Evolutionary conservation across 345 rosid genomes (phyloP), one percentile per base, ranked within the genome.

Genomic region (Eucalyptus erythrocorys): DNA sequence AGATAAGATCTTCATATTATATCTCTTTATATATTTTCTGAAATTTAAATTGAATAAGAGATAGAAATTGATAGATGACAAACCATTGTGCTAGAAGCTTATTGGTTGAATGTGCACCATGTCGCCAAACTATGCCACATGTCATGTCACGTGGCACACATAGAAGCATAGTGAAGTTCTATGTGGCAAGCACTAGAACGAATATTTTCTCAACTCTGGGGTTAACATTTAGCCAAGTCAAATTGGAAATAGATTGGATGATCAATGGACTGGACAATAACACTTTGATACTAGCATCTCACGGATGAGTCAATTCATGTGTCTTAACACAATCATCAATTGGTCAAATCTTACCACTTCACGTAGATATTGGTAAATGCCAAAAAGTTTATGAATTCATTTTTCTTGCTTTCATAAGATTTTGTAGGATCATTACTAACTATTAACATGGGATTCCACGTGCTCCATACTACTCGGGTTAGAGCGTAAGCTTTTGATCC

Each of bases 391-490:
- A 17, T 16, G 43, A 34, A 68, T 68, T 68, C 24, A 34, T 37
- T 68, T 10, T 10, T 34, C 26, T 2, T 3, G 4, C 6, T 68
- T 34, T 34, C 11, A 19, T 34, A 19, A 68, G 4, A 68, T 37
- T 34, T 68, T 34, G 11, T 68, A 19, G 4, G 1, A 68, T 17
- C 13, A 13, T 17, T 13, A 61, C 1, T 6, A 61, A 61, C 4
- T 61, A 6, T 61, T 61, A 7, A 21, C 2, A 19, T 8, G 26
- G 26, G 26, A 51, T 51, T 51, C 1, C 57, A 51, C 10, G 0
- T 51, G 10, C 26, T 51, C 57, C 26, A 19, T 51, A 0, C 24
- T 19, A 51, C 2, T 19, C 1, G 0, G 10, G 57, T 51, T 0
- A 19, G 4, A 19, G 55, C 4, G 1, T 50, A 17, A 17, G 22